Evolutionary conservation across 2,329 filamentous ascomycete genomes (phyloP), one percentile per base, ranked within the genome.

Genomic region (Diaporthe citri): DNA sequence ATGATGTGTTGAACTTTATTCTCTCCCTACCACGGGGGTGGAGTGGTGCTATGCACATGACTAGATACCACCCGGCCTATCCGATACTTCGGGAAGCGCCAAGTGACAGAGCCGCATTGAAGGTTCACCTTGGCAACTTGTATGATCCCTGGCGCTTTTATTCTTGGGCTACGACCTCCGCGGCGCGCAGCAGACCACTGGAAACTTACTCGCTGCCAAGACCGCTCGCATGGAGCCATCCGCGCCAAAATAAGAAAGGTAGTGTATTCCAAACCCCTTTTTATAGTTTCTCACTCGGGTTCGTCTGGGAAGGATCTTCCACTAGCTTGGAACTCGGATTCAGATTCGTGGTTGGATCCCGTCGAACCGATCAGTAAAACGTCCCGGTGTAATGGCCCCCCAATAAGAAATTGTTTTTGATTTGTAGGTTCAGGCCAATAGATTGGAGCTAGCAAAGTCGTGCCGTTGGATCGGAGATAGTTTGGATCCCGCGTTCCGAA

Each of bases 21-120:
- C 31, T 39, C 46, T 17, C 31, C 31, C 48, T 28, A 17, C 46
- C 46, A 67, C 9, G n/a, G n/a, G 8, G 31, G 64, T 52, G 62
- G 62, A 67, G 62, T 4, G 64, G 52, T 31, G n/a, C 46, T 67
- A 52, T 67, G 64, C 46, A 17, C 64, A 52, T 67, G 64, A 52
- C 64, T 67, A 67, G 43, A 28, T 10, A 17, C 34, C 31, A 52
- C 31, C 64, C 64, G 64, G 64, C 64, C 64, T 28, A 52, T 52
- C 64, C 64, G 46, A 39, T 31, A 51, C 31, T 39, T 67, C 39
- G 46, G 31, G 64, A 39, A 25, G 46, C 22, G 64, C 64, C 64
- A 52, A 67, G 64, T 39, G 46, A 52, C 52, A 52, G 64, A 67
- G 64, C 64, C 64, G 64, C 64, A 67, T 67, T 52, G 64, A 67